Evolutionary conservation across 495 filamentous ascomycete species (phyloP).

Genomic region (Acidiella bohemica): DNA sequence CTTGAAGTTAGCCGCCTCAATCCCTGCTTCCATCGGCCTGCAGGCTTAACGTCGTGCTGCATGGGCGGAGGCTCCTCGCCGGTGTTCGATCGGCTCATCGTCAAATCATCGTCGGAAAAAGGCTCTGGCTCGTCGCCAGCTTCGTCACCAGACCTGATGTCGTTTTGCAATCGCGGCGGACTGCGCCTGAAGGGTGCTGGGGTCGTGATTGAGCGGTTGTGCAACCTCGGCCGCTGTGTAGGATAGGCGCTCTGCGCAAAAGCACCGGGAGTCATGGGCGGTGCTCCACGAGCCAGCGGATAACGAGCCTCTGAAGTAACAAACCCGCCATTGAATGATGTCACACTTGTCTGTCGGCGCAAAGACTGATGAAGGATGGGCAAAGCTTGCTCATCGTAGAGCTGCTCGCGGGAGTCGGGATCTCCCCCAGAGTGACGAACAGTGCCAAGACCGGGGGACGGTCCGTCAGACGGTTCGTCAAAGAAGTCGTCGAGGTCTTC

Average conservation of each 20-base stretch:
- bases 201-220: constrained; percentile 29
- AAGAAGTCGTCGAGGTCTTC: constrained; percentile 85
- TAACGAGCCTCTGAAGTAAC: constrained; percentile 47
- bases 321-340: constrained; percentile 82
- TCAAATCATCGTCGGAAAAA: constrained; percentile 31
- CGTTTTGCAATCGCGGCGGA: constrained; percentile 10
- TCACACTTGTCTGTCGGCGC: constrained; percentile 51
- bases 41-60: constrained; percentile 13
- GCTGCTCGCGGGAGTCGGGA: constrained; percentile 63
- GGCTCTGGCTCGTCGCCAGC: constrained; percentile 23
- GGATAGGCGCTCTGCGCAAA: constrained; percentile 24
- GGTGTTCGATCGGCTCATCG: constrained; percentile 22
- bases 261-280: constrained; percentile 49
- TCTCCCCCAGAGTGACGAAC: constrained; percentile 3
- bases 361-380: constrained; percentile 81
- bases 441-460: neutral
- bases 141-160: constrained; percentile 14
- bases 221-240: constrained; percentile 23
- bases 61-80: constrained; percentile 8
- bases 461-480: constrained; percentile 1
- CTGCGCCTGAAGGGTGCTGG: constrained; percentile 20
- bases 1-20: constrained; percentile 15
- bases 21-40: constrained; percentile 10
- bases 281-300: constrained; percentile 40
- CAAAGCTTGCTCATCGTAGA: constrained; percentile 88